These are phyloP conservation scores for Stachybotrys chlorohalonatus DNA, from an alignment of 2,329 filamentous ascomycete genomes.

Conservation along the genomic window DNA sequence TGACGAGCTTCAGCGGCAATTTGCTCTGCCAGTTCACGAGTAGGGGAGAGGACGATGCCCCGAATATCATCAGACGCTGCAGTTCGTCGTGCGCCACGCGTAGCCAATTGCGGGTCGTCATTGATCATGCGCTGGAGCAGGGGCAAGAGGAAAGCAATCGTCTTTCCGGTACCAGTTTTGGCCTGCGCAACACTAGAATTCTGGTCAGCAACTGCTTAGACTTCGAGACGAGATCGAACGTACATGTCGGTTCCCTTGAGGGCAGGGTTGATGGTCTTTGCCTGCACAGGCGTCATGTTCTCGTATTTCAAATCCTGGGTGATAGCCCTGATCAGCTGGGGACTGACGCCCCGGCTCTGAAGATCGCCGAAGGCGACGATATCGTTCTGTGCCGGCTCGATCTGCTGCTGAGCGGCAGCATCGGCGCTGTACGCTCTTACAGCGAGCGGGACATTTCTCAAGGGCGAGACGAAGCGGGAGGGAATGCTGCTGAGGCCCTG, in stretches of 20 bases:
- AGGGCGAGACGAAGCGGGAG: slow-evolving; percentile 6
- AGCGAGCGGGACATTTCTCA: slow-evolving; percentile 13
- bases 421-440: slow-evolving; percentile 31
- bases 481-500: slow-evolving; percentile 5
- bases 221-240: slow-evolving; percentile 23
- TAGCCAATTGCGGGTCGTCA: slow-evolving; percentile 51
- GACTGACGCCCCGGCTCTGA: slow-evolving; percentile 43
- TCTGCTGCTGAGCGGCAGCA: slow-evolving; percentile 16
- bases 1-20: slow-evolving; percentile 71
- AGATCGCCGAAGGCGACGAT: slow-evolving; percentile 37
- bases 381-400: slow-evolving; percentile 9
- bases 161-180: slow-evolving; percentile 96
- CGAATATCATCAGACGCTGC: slow-evolving; percentile 51
- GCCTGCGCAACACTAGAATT: slow-evolving; percentile 71
- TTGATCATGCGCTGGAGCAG: slow-evolving; percentile 70
- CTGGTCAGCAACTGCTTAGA: slow-evolving; percentile 8
- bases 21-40: slow-evolving; percentile 72
- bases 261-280: slow-evolving; percentile 70
- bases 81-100: slow-evolving; percentile 22
- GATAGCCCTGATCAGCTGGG: slow-evolving; percentile 58
- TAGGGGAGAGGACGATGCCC: slow-evolving; percentile 67
- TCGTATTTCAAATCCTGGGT: slow-evolving; percentile 65
- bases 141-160: slow-evolving; percentile 83
- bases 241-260: slow-evolving; percentile 77
- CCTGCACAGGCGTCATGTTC: slow-evolving; percentile 88